Evolutionary conservation across 495 filamentous ascomycete species (phyloP).

Genomic region (Corynascus novoguineensis): DNA sequence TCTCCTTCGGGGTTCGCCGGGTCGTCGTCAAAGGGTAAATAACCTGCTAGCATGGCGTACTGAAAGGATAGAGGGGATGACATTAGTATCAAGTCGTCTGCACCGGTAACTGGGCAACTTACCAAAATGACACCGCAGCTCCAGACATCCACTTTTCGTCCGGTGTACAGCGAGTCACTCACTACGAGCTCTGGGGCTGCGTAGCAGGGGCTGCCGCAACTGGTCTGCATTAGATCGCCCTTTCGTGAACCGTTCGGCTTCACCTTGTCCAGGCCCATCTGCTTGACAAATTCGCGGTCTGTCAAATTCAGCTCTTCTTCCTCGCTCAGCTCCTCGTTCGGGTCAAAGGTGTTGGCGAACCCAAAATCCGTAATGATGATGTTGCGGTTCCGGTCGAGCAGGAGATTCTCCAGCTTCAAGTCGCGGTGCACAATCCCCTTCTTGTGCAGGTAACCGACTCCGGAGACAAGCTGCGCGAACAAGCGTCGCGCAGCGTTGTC

Average conservation of each 20-base stretch:
- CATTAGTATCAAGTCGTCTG: slow-evolving; percentile 10
- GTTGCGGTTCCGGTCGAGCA: slow-evolving; percentile 93
- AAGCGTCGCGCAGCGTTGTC: slow-evolving; percentile 83
- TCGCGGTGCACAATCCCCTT: slow-evolving; percentile 99
- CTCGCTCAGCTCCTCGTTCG: slow-evolving; percentile 77
- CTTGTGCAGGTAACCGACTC: slow-evolving; percentile 96
- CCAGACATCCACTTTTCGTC: slow-evolving; percentile 97
- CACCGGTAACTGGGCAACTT: slow-evolving; percentile 36
- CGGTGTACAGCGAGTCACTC: slow-evolving; percentile 94
- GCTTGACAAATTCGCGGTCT: slow-evolving; percentile 79
- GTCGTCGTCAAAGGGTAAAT: slow-evolving; percentile 98
- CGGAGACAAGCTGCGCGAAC: slow-evolving; percentile 94
- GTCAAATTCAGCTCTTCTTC: slow-evolving; percentile 84
- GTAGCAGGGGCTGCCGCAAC: slow-evolving; percentile 84
- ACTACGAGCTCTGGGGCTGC: slow-evolving; percentile 96
- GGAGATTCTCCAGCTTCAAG: slow-evolving; percentile 92
- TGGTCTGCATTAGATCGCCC: slow-evolving; percentile 78
- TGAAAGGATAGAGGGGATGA: slow-evolving; percentile 33
- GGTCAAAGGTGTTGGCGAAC: slow-evolving; percentile 96
- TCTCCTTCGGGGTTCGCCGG: slow-evolving; percentile 98
- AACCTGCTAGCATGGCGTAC: slow-evolving; percentile 99
- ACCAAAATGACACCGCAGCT: slow-evolving; percentile 98
- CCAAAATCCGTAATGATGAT: slow-evolving; percentile 99
- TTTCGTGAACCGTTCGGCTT: slow-evolving; percentile 53
- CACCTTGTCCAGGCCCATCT: slow-evolving; percentile 63